Conservation (phyloP, 2,329 filamentous ascomycete species). For the Trichophyton verrucosum region DNA sequence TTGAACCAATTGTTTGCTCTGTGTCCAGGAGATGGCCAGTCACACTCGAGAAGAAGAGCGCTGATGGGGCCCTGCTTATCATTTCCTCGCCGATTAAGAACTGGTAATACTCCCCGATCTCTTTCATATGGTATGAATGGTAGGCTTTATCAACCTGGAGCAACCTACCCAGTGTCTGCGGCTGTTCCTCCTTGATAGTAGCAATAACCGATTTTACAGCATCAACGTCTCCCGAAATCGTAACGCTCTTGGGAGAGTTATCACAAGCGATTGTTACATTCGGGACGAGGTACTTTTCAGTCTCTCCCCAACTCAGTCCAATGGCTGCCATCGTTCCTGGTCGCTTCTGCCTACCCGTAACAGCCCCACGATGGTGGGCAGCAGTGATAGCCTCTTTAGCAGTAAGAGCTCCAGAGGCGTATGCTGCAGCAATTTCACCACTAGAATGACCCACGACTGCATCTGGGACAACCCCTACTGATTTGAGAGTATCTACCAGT, state of each 20-base stretch:
- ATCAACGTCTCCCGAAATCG: constrained; percentile 10
- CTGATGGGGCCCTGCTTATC: too few relatives aligned
- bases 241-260: constrained; percentile 12
- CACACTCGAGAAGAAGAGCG: neutral
- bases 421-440: constrained; percentile 22
- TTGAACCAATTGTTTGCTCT: neutral
- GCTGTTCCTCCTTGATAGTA: neutral
- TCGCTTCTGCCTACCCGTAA: neutral
- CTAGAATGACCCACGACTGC: constrained; percentile 16
- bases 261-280: constrained; percentile 11
- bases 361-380: constrained; percentile 14
- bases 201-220: neutral
- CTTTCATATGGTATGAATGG: too few relatives aligned
- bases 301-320: constrained; percentile 1
- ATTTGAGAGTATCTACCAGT: constrained; percentile 14
- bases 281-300: neutral
- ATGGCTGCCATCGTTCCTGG: constrained; percentile 12
- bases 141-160: neutral
- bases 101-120: too few relatives aligned
- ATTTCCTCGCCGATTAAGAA: too few relatives aligned
- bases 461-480: constrained; percentile 12
- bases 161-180: constrained; percentile 13
- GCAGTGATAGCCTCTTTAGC: constrained; percentile 7
- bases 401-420: constrained; percentile 11
- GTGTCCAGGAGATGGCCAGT: neutral